These are phyloP conservation scores for Sugiyamaella novakii DNA, from an alignment of 1,139 yeast genomes.

Conservation along the genomic window DNA sequence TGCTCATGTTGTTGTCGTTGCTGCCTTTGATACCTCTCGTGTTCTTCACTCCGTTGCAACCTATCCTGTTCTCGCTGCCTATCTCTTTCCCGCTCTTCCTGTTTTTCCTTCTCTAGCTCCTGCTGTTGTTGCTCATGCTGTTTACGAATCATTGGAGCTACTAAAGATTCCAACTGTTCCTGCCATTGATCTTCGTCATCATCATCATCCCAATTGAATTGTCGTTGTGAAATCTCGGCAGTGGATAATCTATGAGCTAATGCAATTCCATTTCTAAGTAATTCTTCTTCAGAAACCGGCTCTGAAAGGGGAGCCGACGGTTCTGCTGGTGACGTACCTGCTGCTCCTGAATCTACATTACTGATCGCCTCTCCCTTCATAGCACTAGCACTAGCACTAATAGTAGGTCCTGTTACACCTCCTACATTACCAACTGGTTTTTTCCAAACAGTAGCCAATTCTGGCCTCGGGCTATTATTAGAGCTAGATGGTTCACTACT, in stretches of 20 bases:
- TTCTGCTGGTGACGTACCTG: not conserved
- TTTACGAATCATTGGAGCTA: slow-evolving; percentile 14
- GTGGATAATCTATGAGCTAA: slow-evolving; percentile 41
- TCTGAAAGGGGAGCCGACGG: slow-evolving; percentile 1
- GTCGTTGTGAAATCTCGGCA: slow-evolving; percentile 30
- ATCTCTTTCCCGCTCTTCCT: not conserved
- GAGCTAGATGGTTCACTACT: slow-evolving; percentile 27
- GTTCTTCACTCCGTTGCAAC: not conserved
- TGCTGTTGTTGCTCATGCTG: slow-evolving; percentile 18
- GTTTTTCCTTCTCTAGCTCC: not conserved
- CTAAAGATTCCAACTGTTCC: slow-evolving; percentile 17
- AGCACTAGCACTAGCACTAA: slow-evolving; percentile 3
- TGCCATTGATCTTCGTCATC: slow-evolving; percentile 40
- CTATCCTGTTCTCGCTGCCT: not conserved
- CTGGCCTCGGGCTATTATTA: slow-evolving; percentile 34
- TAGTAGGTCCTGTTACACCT: not conserved
- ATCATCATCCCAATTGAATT: slow-evolving; percentile 48
- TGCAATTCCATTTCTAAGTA: slow-evolving; percentile 41
- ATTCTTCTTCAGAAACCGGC: slow-evolving; percentile 40
- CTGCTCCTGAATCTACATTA: not conserved
- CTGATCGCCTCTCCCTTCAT: not conserved
- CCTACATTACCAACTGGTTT: slow-evolving; percentile 22
- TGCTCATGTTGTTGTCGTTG: not conserved
- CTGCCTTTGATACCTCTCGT: too few species aligned
- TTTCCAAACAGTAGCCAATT: slow-evolving; percentile 35